A percentile compares a stretch with the other conserved stretches of the same genome.
Evolutionary conservation across 768 basidiomycete genomes (phyloP).

Genomic region (Psilocybe azurescens): DNA sequence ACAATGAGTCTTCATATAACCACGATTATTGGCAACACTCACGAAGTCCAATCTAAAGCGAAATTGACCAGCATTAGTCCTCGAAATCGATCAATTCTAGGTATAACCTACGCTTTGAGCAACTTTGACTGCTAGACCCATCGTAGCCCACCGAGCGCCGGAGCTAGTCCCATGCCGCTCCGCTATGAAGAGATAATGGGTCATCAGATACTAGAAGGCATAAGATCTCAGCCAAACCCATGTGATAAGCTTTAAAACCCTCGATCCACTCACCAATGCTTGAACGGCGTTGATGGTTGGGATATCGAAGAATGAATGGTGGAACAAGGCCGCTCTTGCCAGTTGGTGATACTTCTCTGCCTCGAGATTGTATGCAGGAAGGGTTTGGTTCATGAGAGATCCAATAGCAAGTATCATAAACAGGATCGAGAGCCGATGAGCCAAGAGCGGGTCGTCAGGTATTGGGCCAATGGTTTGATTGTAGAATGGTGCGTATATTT

Average conservation of each 20-base stretch:
- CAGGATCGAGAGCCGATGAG: slow-evolving; percentile 67
- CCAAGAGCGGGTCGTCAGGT: slow-evolving; percentile 54
- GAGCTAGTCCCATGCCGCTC: slow-evolving; percentile 72
- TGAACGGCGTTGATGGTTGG: slow-evolving; percentile 73
- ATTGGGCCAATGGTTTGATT: slow-evolving; percentile 45
- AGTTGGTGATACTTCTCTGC: slow-evolving; percentile 76
- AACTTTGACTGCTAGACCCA: slow-evolving; percentile 73
- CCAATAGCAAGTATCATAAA: slow-evolving; percentile 75
- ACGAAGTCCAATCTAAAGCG: slow-evolving; percentile 70
- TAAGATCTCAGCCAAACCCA: neutral
- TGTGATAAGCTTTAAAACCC: neutral
- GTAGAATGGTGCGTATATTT: slow-evolving; percentile 66
- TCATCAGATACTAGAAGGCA: slow-evolving; percentile 63
- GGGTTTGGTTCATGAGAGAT: slow-evolving; percentile 59
- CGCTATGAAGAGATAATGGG: slow-evolving; percentile 69
- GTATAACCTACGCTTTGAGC: slow-evolving; percentile 65
- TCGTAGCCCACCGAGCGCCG: slow-evolving; percentile 69
- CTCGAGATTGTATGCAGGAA: slow-evolving; percentile 65
- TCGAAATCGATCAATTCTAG: slow-evolving; percentile 16
- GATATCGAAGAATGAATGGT: slow-evolving; percentile 67
- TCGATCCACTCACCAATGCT: slow-evolving; percentile 53
- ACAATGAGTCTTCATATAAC: neutral
- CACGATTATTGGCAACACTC: slow-evolving; percentile 30
- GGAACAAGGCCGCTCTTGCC: slow-evolving; percentile 68
- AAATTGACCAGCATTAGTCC: slow-evolving; percentile 3